A percentile compares a stretch with the other conserved stretches of the same genome.
phyloP scores from a whole-genome alignment of 2,329 filamentous ascomycete species.

The Dothidotthia symphoricarpi region DNA sequence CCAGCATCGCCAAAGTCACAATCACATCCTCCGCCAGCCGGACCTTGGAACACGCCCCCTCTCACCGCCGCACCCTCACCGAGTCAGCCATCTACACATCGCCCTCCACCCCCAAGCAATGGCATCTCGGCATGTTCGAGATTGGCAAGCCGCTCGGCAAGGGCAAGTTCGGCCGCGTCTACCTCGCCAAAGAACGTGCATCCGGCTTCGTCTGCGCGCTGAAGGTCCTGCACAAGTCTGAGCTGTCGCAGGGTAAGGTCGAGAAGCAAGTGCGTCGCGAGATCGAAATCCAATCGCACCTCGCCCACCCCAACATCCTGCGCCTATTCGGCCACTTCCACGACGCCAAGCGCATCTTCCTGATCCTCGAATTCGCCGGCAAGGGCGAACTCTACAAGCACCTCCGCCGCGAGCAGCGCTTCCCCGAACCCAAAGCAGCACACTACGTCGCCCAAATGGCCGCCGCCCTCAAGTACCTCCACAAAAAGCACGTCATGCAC shows the following conservation, averaged over 20 bases:
- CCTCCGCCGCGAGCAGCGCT: constrained; percentile 72
- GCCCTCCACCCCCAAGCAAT: constrained; percentile 51
- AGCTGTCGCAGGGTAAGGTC: constrained; percentile 75
- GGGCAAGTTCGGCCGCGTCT: constrained; percentile 84
- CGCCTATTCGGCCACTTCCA: constrained; percentile 86
- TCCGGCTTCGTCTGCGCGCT: constrained; percentile 82
- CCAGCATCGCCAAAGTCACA: constrained; percentile 60
- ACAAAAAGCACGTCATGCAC: constrained; percentile 97
- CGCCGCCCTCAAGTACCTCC: constrained; percentile 82
- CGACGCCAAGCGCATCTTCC: constrained; percentile 81
- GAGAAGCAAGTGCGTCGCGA: constrained; percentile 86
- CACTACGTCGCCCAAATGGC: constrained; percentile 90
- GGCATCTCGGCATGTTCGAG: constrained; percentile 92
- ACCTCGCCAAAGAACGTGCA: constrained; percentile 75
- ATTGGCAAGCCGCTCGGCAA: constrained; percentile 84
- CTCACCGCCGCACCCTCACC: constrained; percentile 43
- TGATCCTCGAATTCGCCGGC: constrained; percentile 83
- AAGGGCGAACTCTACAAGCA: constrained; percentile 89
- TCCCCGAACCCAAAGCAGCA: constrained; percentile 82
- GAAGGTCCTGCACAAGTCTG: constrained; percentile 82
- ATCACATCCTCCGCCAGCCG: constrained; percentile 58
- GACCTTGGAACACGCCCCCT: constrained; percentile 35
- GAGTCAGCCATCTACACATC: constrained; percentile 51
- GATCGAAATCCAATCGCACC: constrained; percentile 85
- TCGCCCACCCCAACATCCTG: constrained; percentile 81